Evolutionary conservation across 768 basidiomycete species (phyloP).

Genomic region (Termitomyces sp.): DNA sequence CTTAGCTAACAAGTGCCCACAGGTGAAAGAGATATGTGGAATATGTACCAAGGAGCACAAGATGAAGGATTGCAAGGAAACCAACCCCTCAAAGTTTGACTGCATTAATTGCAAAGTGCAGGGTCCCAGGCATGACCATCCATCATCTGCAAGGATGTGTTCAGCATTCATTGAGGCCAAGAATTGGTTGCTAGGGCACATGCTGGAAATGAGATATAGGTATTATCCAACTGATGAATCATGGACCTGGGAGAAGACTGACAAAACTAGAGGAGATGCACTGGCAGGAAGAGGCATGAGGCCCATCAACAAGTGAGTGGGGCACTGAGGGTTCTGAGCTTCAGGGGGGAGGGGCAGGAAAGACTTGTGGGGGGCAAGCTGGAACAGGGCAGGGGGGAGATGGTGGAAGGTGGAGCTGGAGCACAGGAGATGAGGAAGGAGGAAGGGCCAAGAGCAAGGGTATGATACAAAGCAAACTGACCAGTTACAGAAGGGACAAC

Average conservation of each 20-base stretch:
- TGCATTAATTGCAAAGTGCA: conserved; percentile 20
- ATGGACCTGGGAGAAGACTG: conserved; percentile 3
- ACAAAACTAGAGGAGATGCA: not conserved
- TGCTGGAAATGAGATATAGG: conserved; percentile 9
- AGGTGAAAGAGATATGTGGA: conserved; percentile 7
- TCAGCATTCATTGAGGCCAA: conserved; percentile 13
- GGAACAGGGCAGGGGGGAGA: not conserved
- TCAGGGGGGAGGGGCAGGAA: not conserved
- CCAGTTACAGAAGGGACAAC: not conserved
- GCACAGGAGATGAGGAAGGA: not conserved
- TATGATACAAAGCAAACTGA: not conserved
- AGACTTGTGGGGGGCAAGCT: not conserved
- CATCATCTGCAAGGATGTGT: conserved; percentile 18
- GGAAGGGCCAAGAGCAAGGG: not conserved
- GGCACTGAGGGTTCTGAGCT: not conserved
- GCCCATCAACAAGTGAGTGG: not conserved
- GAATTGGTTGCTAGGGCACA: not conserved
- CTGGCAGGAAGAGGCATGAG: not conserved
- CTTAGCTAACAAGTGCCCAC: conserved; percentile 12
- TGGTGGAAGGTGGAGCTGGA: not conserved
- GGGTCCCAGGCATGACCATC: conserved; percentile 14
- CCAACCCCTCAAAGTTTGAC: not conserved
- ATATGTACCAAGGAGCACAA: conserved; percentile 12
- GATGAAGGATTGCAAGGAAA: conserved; percentile 12
- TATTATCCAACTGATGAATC: conserved; percentile 11